Base-by-base conservation (phyloP, 805 yeast genomes). In the Sugiyamaella floridensis region DNA sequence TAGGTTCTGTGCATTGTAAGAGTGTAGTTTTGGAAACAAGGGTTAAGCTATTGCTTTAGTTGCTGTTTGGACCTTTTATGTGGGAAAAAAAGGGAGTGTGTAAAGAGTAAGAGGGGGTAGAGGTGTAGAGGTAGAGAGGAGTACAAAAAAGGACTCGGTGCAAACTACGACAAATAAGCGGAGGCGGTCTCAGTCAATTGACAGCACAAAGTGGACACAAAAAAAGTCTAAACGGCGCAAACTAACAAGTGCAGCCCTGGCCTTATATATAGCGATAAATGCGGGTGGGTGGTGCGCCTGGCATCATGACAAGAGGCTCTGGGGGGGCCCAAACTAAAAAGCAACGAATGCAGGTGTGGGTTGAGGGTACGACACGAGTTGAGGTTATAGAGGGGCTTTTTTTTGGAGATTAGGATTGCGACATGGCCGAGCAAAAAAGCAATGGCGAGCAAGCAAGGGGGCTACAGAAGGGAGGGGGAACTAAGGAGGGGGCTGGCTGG, bases 1-100 rank as follows among this genome's bases (percentile, higher is more conserved):
- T 93, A 93, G 48, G 99, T 92, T 84, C 97, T 86, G 80, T 92
- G 97, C 99, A 93, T 93, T 52, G 51, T 62, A n/a, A 6, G 6
- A 6, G 26, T 22, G 3, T 22, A n/a, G n/a, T 22, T 22, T 22
- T 6, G 26, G 6, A 22, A 22, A 22, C 19, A n/a, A 16, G 14
- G 9, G n/a, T n/a, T 7, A 43, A 43, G 26, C 26, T 22, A 22
- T 22, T 22, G 26, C 6, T 6, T 22, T 22, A 4, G 26, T 22
- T 22, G 26, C 45, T 4, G 5, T 8, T 42, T 15, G 26, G 19
- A 12, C 29, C 16, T 43, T 43, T 43, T n/a, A n/a, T n/a, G 16
- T 22, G 32, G 12, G n/a, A n/a, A 10, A 14, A 19, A 20, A 9
- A 15, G 34, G 22, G 11, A 41, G 19, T 16, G 15, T 16, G 14